Evolutionary conservation across 768 basidiomycete genomes (phyloP).

Genomic region (Holtermannia corniformis): DNA sequence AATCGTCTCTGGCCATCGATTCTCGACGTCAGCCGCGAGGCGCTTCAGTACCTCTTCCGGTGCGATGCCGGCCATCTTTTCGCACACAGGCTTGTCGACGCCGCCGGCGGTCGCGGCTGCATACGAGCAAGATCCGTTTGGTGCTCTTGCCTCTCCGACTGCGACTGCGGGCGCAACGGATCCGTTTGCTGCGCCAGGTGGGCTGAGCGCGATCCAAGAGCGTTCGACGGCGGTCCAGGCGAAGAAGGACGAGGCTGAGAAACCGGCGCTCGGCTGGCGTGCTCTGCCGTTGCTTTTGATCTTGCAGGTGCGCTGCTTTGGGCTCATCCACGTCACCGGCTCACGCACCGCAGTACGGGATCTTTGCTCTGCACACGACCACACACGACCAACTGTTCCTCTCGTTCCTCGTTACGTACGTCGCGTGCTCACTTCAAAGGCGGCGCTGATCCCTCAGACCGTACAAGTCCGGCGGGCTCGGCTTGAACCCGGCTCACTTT

Average conservation of each 20-base stretch:
- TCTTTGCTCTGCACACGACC: constrained; percentile 69
- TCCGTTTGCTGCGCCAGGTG: constrained; percentile 20
- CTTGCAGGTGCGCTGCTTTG: constrained; percentile 49
- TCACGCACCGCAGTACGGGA: constrained; percentile 52
- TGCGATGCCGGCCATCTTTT: constrained; percentile 64
- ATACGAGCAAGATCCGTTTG: constrained; percentile 25
- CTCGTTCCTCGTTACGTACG: constrained; percentile 80
- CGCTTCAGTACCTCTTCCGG: constrained; percentile 34
- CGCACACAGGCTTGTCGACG: constrained; percentile 69
- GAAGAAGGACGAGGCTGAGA: constrained; percentile 42
- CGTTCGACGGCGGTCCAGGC: constrained; percentile 5
- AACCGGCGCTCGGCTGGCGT: constrained; percentile 57
- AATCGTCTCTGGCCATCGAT: constrained; percentile 9
- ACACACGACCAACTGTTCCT: constrained; percentile 88
- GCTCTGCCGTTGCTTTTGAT: constrained; percentile 78
- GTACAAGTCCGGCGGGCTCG: constrained; percentile 77
- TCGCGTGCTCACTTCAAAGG: constrained; percentile 16
- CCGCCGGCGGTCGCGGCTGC: constrained; percentile 54
- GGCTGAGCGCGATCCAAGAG: constrained; percentile 33
- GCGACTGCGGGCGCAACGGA: constrained; percentile 11
- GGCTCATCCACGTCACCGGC: constrained; percentile 3
- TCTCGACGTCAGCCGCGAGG: constrained; percentile 24
- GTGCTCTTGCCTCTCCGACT: neutral
- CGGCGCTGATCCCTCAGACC: constrained; percentile 47
- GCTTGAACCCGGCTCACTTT: constrained; percentile 82